Evolutionary conservation across 129 eudicot genomes (phyloP).

Genomic region (sunflower (Helianthus annuus)): HanXRQr2.0-SUNRISE NC_035435.2:144540740-144541239

Average conservation of each 20-base stretch:
- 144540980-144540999: slow-evolving; percentile 24
- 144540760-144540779: slow-evolving; percentile 24
- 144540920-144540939: slow-evolving; percentile 37
- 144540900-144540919: slow-evolving; percentile 37
- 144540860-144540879: slow-evolving; percentile 38
- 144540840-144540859: slow-evolving; percentile 43
- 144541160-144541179: too few species aligned
- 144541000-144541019: slow-evolving; percentile 23
- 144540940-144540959: slow-evolving; percentile 40
- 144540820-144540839: slow-evolving; percentile 39
- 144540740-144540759: slow-evolving; percentile 25
- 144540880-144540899: slow-evolving; percentile 21
- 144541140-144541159: too few species aligned
- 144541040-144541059: slow-evolving; percentile 25
- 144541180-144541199: too few species aligned
- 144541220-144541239: too few species aligned
- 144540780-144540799: slow-evolving; percentile 35
- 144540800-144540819: slow-evolving; percentile 36
- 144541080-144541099: slow-evolving; percentile 17
- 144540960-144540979: slow-evolving; percentile 48
- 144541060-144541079: slow-evolving; percentile 22
- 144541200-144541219: too few species aligned
- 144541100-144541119: slow-evolving; percentile 11
- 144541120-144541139: slow-evolving; percentile 27
- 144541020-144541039: slow-evolving; percentile 13